Evolutionary conservation across 805 yeast genomes (phyloP).

Genomic region (Martiniozyma abietophila): DNA sequence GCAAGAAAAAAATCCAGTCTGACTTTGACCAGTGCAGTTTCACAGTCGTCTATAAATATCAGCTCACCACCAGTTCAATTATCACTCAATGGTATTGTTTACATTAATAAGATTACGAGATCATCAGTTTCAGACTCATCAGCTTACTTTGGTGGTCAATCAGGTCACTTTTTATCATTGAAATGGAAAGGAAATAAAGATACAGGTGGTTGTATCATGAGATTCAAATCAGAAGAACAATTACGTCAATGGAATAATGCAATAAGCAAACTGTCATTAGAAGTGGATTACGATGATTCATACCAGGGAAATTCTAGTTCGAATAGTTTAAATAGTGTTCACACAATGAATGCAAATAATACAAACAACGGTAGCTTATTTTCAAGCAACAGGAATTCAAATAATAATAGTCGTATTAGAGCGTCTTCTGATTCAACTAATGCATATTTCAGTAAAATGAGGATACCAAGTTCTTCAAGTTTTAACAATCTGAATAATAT

Average conservation of each 20-base stretch:
- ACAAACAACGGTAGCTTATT: constrained; percentile 9
- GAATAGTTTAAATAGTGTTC: constrained; percentile 8
- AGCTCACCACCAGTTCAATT: constrained; percentile 12
- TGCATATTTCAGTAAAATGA: constrained; percentile 18
- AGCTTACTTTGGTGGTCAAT: constrained; percentile 16
- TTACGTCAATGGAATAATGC: constrained; percentile 76
- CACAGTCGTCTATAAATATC: constrained; percentile 2
- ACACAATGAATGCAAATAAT: constrained; percentile 10
- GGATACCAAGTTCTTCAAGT: constrained; percentile 21
- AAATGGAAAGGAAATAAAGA: constrained; percentile 85
- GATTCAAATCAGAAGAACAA: constrained; percentile 76
- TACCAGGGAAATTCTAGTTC: constrained; percentile 9
- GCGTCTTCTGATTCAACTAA: constrained; percentile 21
- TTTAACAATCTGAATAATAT: constrained; percentile 12
- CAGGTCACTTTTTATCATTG: constrained; percentile 53
- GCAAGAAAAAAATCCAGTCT: constrained; percentile 41
- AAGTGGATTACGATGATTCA: background rate
- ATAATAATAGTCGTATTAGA: constrained; percentile 16
- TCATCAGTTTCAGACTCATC: constrained; percentile 24
- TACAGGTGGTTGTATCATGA: constrained; percentile 74
- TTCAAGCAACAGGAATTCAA: constrained; percentile 11
- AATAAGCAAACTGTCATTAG: constrained; percentile 36
- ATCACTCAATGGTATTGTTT: constrained; percentile 25
- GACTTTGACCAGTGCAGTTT: constrained; percentile 28
- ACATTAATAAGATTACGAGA: constrained; percentile 21